A percentile compares a stretch with the other conserved stretches of the same genome.
Conservation (phyloP, 805 yeast species). For the Candida oleophila region DNA sequence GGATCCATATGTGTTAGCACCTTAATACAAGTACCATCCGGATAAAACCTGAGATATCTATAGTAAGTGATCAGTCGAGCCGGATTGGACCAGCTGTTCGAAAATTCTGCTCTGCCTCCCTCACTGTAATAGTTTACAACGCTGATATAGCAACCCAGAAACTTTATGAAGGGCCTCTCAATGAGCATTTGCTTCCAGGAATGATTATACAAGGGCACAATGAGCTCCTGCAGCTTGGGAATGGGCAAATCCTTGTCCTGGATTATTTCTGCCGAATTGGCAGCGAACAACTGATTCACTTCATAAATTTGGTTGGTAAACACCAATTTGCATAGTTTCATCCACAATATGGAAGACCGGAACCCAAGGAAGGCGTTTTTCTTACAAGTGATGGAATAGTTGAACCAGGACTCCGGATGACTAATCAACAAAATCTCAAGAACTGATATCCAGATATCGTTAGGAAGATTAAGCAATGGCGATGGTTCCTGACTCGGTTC, state of each 20-base stretch:
- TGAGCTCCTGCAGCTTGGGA: conserved; percentile 28
- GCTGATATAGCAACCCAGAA: conserved; percentile 81
- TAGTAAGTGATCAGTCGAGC: conserved; percentile 84
- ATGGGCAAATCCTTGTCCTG: conserved; percentile 24
- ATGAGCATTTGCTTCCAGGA: conserved; percentile 52
- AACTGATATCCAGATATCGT: conserved; percentile 56
- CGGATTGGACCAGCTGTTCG: conserved; percentile 70
- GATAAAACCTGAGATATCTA: conserved; percentile 77
- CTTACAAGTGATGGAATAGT: conserved; percentile 58
- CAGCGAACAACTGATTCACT: conserved; percentile 36
- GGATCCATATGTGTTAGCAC: conserved; percentile 77
- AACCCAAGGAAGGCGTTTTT: conserved; percentile 59
- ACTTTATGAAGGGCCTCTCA: conserved; percentile 75
- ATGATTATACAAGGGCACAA: conserved; percentile 29
- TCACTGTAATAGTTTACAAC: conserved; percentile 81
- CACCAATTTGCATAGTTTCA: conserved; percentile 46
- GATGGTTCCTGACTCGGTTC: conserved; percentile 16
- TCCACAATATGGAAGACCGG: conserved; percentile 48
- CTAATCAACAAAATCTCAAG: conserved; percentile 44
- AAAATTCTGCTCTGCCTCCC: conserved; percentile 70
- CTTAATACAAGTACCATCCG: conserved; percentile 72
- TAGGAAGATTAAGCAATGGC: conserved; percentile 41
- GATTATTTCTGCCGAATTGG: conserved; percentile 30
- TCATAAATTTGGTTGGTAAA: conserved; percentile 58
- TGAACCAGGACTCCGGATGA: conserved; percentile 66